A percentile compares a stretch with the other conserved stretches of the same genome.
Conservation (phyloP, 2,329 filamentous ascomycete genomes). For the Falciphora oryzae region DNA sequence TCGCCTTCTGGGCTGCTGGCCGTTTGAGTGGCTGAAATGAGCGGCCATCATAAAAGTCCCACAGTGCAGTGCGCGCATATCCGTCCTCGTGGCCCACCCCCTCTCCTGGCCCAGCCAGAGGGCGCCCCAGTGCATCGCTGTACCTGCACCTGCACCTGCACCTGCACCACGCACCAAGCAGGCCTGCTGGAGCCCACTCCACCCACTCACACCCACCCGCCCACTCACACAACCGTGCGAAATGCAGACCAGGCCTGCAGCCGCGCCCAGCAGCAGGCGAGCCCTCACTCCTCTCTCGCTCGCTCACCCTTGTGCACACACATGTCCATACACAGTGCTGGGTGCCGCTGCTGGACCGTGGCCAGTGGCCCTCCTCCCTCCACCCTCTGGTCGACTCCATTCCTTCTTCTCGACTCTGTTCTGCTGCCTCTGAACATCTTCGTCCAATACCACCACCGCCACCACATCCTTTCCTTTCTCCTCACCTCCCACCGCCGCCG, state of each 20-base stretch:
- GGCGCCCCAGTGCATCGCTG: background rate
- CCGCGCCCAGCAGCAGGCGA: background rate
- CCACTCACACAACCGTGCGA: conserved; percentile 1
- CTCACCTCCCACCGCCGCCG: conserved; percentile 23
- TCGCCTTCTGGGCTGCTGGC: background rate
- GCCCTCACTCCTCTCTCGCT: conserved; percentile 2
- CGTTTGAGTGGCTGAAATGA: conserved; percentile 11
- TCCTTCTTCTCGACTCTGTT: conserved; percentile 5
- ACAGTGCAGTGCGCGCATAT: conserved; percentile 1
- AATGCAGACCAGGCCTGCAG: background rate
- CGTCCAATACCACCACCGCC: conserved; percentile 11
- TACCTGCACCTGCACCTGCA: background rate
- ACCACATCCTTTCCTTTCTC: conserved; percentile 6
- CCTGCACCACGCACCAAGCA: background rate
- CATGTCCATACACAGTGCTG: background rate
- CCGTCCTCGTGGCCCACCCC: background rate
- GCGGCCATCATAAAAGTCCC: background rate
- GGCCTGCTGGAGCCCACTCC: background rate
- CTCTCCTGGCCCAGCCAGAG: background rate
- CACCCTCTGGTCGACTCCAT: conserved; percentile 5
- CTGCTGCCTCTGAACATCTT: conserved; percentile 8
- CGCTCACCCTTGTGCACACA: background rate
- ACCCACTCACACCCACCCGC: background rate
- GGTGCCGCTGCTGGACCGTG: background rate
- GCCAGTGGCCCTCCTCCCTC: conserved; percentile 4